Evolutionary conservation across 2,329 filamentous ascomycete genomes (phyloP).

Genomic region (Fusarium hainanense): DNA sequence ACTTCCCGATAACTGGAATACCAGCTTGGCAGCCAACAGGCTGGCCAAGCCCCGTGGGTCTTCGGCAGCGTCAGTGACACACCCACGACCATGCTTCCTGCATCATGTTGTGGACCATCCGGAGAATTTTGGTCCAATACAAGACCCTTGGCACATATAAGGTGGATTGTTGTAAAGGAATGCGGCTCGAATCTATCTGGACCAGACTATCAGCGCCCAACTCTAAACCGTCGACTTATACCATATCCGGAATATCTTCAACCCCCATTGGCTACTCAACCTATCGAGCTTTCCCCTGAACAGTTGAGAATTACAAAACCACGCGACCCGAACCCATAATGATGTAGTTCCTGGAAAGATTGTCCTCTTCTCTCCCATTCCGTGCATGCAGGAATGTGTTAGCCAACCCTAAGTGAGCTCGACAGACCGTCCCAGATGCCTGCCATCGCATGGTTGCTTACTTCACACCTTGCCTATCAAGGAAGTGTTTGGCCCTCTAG

Average conservation of each 20-base stretch:
- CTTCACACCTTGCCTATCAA: neutral
- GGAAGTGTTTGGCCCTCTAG: neutral
- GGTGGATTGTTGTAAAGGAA: slow-evolving; percentile 8
- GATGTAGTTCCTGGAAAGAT: neutral
- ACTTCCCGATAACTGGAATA: slow-evolving; percentile 2
- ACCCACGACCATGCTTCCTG: neutral
- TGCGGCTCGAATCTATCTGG: slow-evolving; percentile 16
- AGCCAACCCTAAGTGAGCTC: neutral
- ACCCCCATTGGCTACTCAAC: slow-evolving; percentile 1
- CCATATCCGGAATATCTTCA: slow-evolving; percentile 20
- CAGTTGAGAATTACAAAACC: neutral
- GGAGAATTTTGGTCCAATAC: neutral
- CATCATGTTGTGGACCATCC: neutral
- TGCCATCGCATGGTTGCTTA: neutral
- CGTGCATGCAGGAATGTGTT: neutral
- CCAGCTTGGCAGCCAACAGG: neutral
- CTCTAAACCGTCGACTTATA: neutral
- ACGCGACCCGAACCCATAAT: neutral
- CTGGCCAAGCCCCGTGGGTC: neutral
- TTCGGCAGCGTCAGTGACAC: neutral
- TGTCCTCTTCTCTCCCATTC: slow-evolving; percentile 1
- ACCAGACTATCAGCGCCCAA: slow-evolving; percentile 1
- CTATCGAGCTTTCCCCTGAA: neutral
- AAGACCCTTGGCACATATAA: neutral
- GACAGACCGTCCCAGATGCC: neutral